These are phyloP conservation scores for Anacardium occidentale DNA, from an alignment of 345 rosid species.

Conservation along the genomic window DNA sequence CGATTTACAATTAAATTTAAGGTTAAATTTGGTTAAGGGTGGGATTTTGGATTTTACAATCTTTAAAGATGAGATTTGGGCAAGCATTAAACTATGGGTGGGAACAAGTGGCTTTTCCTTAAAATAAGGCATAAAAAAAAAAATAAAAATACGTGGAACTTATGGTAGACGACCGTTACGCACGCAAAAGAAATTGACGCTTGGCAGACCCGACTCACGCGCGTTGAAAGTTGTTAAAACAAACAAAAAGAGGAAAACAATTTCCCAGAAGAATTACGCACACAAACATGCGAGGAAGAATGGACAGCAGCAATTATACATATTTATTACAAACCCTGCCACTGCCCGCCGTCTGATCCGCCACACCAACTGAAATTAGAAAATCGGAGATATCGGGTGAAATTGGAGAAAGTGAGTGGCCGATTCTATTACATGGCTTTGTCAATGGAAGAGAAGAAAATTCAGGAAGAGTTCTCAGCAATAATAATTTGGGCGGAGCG, in stretches of 20 bases:
- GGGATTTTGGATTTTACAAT: too few species aligned
- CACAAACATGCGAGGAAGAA: slow-evolving; percentile 17
- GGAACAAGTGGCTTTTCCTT: too few species aligned
- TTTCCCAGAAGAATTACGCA: background rate
- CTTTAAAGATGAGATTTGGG: too few species aligned
- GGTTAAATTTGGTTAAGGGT: too few species aligned
- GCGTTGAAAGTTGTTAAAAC: background rate
- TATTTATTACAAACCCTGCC: background rate
- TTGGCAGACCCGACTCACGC: background rate
- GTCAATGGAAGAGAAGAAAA: slow-evolving; percentile 44
- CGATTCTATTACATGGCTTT: background rate
- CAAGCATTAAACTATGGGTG: too few species aligned
- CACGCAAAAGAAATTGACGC: background rate
- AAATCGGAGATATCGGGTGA: background rate
- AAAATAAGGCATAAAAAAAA: too few species aligned
- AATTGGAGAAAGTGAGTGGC: background rate
- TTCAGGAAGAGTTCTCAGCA: slow-evolving; percentile 54
- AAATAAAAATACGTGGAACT: too few species aligned
- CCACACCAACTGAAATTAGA: background rate
- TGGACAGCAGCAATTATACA: background rate
- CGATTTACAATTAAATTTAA: too few species aligned
- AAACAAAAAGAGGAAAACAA: background rate
- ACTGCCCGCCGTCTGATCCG: background rate
- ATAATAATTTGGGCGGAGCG: slow-evolving; percentile 57
- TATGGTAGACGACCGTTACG: background rate